Evolutionary conservation across 768 basidiomycete species (phyloP), one percentile per base, ranked within the genome.

Genomic region (Serendipita sp.): DNA sequence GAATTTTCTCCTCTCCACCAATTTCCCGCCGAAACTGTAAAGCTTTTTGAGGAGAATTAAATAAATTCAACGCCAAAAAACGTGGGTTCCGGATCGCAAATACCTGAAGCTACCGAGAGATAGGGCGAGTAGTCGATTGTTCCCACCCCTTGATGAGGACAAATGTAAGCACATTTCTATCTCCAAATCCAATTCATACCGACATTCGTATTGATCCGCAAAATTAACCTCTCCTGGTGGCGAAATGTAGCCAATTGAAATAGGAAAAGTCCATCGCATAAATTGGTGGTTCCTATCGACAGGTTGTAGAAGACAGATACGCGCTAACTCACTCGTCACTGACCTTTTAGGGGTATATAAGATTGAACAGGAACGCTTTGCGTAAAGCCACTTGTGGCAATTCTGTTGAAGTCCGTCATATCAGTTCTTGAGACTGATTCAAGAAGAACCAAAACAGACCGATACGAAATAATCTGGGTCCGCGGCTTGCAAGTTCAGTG

Each of bases 351-450:
- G 86, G 3, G 88, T 86, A 69, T 92, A 93, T 16, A 93, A 74
- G 17, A 85, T 75, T 0, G 87, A 82, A 48, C 78, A 82, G 0
- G 81, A 75, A 3, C 90, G 78, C 70, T 88, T 85, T 2, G 81
- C 77, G 67, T 78, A 83, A 1, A 91, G 73, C 90, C 91, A 94
- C 72, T 93, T 92, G 72, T 92, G 86, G 66, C 85, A 86, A 67
- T 90, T 90, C 82, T 88, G 64, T n/a, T 17, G 28, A 16, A 22
- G 42, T 14, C 34, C 34, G 34, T n/a, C n/a, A n/a, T 3, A 53
- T 50, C 33, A 61, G 61, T 42, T 41, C 48, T 3, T 22, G 30
- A 48, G n/a, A 48, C n/a, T 5, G 17, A n/a, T n/a, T 17, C 28
- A n/a, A n/a, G 9, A 45, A n/a, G 17, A 31, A 20, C 30, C 41